These are phyloP conservation scores for Chrysosporium keratinophilum DNA, from an alignment of 2,329 filamentous ascomycete genomes.

Conservation along the genomic window DNA sequence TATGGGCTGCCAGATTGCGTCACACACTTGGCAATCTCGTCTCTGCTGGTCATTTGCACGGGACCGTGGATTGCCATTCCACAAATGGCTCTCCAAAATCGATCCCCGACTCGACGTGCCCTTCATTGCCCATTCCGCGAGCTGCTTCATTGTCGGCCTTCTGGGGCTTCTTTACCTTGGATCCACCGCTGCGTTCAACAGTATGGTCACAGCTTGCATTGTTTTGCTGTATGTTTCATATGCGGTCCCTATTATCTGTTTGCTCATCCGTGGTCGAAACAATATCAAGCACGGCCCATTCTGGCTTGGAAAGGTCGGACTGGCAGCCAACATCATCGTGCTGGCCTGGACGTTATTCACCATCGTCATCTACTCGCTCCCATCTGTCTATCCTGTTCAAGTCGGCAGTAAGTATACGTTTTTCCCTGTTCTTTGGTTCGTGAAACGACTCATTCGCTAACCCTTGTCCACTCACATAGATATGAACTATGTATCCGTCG, in stretches of 20 bases:
- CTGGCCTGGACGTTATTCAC: conserved; percentile 42
- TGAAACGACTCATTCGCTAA: not conserved
- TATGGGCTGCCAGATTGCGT: conserved; percentile 39
- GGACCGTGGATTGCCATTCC: conserved; percentile 41
- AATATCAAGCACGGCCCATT: conserved; percentile 40
- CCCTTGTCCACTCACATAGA: conserved; percentile 20
- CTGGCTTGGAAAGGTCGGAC: conserved; percentile 38
- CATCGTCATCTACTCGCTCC: conserved; percentile 39
- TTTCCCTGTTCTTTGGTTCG: not conserved
- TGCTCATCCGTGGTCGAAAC: conserved; percentile 37
- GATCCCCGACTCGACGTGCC: conserved; percentile 36
- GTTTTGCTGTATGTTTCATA: conserved; percentile 41
- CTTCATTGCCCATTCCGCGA: conserved; percentile 35
- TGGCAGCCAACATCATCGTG: conserved; percentile 36
- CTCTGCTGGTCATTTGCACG: conserved; percentile 46
- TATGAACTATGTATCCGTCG: conserved; percentile 37
- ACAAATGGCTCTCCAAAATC: conserved; percentile 33
- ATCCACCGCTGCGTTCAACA: conserved; percentile 34
- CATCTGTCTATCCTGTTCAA: conserved; percentile 27
- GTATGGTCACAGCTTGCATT: conserved; percentile 38
- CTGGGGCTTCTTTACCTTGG: conserved; percentile 41
- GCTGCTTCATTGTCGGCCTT: conserved; percentile 37
- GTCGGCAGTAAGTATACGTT: conserved; percentile 26
- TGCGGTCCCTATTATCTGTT: conserved; percentile 38
- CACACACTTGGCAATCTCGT: conserved; percentile 43